Conservation (phyloP, 345 rosid species). For the Eucalyptus melliodora region DNA sequence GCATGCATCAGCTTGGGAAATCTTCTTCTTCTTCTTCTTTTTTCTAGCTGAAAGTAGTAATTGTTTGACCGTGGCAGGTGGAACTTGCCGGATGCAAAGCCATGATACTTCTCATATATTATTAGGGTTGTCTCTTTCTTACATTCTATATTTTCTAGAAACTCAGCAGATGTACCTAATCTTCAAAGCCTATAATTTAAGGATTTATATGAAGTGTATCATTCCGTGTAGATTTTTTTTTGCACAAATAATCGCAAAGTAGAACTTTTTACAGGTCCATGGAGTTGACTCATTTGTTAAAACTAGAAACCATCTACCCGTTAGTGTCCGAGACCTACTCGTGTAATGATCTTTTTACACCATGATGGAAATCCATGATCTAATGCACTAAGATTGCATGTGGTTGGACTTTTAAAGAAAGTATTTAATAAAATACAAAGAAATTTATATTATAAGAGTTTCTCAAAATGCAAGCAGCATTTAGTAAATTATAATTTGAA, state of each 20-base stretch:
- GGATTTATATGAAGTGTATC: neutral
- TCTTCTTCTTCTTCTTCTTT: neutral
- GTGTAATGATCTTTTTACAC: neutral
- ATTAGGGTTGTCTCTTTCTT: neutral
- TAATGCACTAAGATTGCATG: neutral
- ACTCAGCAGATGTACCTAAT: neutral
- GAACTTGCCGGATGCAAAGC: neutral
- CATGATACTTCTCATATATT: neutral
- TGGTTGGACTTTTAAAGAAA: neutral
- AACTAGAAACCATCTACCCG: neutral
- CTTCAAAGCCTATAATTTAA: neutral
- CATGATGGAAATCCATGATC: neutral
- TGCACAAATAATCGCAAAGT: neutral
- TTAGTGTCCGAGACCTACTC: neutral
- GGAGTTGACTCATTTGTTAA: neutral
- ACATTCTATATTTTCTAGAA: neutral
- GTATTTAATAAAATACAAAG: neutral
- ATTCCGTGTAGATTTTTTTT: neutral
- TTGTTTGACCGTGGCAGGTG: neutral
- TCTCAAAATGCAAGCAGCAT: neutral
- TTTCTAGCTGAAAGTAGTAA: neutral
- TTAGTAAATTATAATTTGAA: neutral
- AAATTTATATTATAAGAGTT: neutral
- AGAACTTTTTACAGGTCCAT: neutral
- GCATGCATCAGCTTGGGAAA: neutral